These are phyloP conservation scores for Boletus vinaceobasis DNA, from an alignment of 768 basidiomycete genomes.

Conservation along the genomic window DNA sequence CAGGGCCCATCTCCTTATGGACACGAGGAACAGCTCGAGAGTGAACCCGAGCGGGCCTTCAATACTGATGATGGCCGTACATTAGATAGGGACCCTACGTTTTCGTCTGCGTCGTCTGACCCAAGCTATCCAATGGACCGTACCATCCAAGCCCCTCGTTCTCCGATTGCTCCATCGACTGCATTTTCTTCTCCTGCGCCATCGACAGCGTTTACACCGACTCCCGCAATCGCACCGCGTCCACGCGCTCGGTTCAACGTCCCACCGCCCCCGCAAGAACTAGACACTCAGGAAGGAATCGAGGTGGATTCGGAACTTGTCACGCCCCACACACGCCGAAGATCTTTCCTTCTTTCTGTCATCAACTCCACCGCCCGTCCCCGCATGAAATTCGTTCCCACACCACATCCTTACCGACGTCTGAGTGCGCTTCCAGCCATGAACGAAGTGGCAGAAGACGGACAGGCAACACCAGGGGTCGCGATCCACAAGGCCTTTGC, in stretches of 20 bases:
- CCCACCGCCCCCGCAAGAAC: constrained; percentile 42
- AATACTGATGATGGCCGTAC: constrained; percentile 27
- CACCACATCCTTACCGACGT: constrained; percentile 48
- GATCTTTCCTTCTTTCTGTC: constrained; percentile 79
- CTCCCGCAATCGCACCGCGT: constrained; percentile 61
- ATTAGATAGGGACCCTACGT: constrained; percentile 54
- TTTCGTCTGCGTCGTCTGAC: constrained; percentile 62
- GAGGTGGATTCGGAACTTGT: constrained; percentile 43
- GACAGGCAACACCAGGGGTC: constrained; percentile 30
- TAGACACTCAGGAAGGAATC: constrained; percentile 33
- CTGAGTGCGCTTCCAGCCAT: constrained; percentile 59
- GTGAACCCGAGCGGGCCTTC: constrained; percentile 18
- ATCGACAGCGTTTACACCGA: constrained; percentile 63
- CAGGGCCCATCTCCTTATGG: neutral
- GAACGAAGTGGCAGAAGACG: constrained; percentile 34
- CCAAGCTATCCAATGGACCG: constrained; percentile 30
- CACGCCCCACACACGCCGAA: constrained; percentile 70
- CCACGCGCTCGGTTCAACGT: constrained; percentile 60
- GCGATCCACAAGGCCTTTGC: constrained; percentile 54
- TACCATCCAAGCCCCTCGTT: constrained; percentile 27
- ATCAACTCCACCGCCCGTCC: constrained; percentile 82
- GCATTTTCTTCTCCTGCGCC: constrained; percentile 53
- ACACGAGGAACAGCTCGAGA: constrained; percentile 15
- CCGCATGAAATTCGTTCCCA: constrained; percentile 42
- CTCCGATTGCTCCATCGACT: constrained; percentile 37